Conservation (phyloP, 805 yeast genomes). For the Saccharomycopsis javanensis region DNA sequence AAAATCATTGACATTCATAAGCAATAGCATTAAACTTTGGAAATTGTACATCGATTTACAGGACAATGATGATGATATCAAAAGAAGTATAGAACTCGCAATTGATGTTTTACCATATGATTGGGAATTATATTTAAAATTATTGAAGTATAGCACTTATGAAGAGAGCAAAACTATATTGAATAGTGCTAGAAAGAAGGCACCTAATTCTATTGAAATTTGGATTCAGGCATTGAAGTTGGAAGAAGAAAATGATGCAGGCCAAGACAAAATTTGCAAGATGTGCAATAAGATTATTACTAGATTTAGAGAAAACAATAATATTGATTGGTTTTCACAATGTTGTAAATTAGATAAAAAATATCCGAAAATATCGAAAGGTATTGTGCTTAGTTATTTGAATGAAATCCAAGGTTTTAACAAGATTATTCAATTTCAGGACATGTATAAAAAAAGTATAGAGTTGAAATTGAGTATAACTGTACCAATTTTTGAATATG, state of each 20-base stretch:
- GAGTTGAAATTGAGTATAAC: constrained; percentile 29
- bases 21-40: constrained; percentile 60
- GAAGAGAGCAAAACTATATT: constrained; percentile 37
- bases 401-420: constrained; percentile 23
- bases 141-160: constrained; percentile 34
- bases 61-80: constrained; percentile 36
- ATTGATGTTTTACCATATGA: constrained; percentile 57
- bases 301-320: constrained; percentile 31
- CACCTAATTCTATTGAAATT: constrained; percentile 40
- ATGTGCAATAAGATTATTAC: constrained; percentile 41
- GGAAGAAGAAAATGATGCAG: constrained; percentile 44
- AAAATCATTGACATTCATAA: constrained; percentile 61
- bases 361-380: constrained; percentile 38
- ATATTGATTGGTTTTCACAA: constrained; percentile 51
- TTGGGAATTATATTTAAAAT: constrained; percentile 54
- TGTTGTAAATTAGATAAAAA: constrained; percentile 38
- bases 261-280: constrained; percentile 37
- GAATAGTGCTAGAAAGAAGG: constrained; percentile 47
- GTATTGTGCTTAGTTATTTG: constrained; percentile 36
- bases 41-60: constrained; percentile 51
- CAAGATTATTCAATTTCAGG: constrained; percentile 25
- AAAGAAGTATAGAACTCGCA: constrained; percentile 52
- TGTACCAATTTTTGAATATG: constrained; percentile 38
- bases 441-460: constrained; percentile 29
- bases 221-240: constrained; percentile 66